Conservation (phyloP, 2,329 filamentous ascomycete species). For the Aspergillus awamori region DNA sequence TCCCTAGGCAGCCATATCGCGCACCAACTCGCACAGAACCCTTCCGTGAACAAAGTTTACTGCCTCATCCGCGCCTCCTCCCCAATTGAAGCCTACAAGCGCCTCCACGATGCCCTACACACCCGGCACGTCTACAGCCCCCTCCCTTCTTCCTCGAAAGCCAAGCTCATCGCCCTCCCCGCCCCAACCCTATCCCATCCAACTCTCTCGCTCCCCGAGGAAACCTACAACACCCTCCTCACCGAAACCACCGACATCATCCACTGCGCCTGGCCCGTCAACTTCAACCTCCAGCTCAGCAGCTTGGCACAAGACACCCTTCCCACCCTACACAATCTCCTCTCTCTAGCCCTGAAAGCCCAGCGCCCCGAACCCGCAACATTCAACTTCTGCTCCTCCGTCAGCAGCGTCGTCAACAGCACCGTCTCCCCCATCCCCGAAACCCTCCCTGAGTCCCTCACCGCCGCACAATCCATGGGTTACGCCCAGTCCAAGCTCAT, state of each 20-base stretch:
- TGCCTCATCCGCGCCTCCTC: constrained; percentile 59
- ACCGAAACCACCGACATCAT: constrained; percentile 56
- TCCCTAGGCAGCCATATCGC: constrained; percentile 65
- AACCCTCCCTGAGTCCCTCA: constrained; percentile 32
- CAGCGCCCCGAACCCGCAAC: constrained; percentile 36
- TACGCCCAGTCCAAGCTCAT: constrained; percentile 47
- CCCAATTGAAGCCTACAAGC: constrained; percentile 44
- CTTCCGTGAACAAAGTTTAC: constrained; percentile 51
- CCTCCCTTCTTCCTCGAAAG: constrained; percentile 20
- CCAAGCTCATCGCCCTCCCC: constrained; percentile 53
- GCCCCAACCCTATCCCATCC: constrained; percentile 50
- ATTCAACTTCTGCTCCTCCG: constrained; percentile 56
- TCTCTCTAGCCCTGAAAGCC: constrained; percentile 41
- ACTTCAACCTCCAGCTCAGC: constrained; percentile 61
- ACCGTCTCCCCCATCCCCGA: constrained; percentile 37
- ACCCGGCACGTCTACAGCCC: constrained; percentile 37
- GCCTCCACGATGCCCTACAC: constrained; percentile 50
- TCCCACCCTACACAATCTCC: constrained; percentile 49
- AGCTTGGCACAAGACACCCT: constrained; percentile 61
- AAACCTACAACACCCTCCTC: constrained; percentile 47
- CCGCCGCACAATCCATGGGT: constrained; percentile 46
- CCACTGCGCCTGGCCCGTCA: constrained; percentile 67
- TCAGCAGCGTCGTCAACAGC: constrained; percentile 46
- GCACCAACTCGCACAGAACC: constrained; percentile 42
- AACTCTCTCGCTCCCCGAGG: constrained; percentile 52